These are phyloP conservation scores for Lyophyllum atratum DNA, from an alignment of 768 basidiomycete genomes.

Conservation along the genomic window DNA sequence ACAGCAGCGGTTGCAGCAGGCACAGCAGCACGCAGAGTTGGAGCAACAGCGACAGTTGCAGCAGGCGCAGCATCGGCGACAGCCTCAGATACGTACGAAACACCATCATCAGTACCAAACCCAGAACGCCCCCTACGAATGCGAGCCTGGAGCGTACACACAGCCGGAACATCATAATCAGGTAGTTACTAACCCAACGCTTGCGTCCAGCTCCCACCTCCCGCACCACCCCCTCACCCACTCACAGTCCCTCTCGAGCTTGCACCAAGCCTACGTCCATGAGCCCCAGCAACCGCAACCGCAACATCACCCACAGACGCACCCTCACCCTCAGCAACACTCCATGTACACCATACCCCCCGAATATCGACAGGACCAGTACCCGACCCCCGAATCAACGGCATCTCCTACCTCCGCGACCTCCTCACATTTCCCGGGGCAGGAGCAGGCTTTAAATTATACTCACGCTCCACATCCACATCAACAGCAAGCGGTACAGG, in stretches of 20 bases:
- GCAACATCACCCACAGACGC: conserved; percentile 9
- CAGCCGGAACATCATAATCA: not conserved
- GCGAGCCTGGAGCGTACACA: conserved; percentile 4
- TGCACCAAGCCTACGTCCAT: conserved; percentile 21
- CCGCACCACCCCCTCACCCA: not conserved
- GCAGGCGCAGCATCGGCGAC: conserved; percentile 8
- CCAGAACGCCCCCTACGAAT: conserved; percentile 9
- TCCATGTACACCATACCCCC: conserved; percentile 31
- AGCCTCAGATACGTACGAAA: not conserved
- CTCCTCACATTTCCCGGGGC: conserved; percentile 1
- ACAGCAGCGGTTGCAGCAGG: conserved; percentile 18
- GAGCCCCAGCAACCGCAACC: conserved; percentile 9
- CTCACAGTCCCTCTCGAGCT: conserved; percentile 21
- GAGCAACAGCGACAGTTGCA: conserved; percentile 20
- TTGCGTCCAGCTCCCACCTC: not conserved
- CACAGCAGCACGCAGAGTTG: conserved; percentile 17
- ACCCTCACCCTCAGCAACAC: conserved; percentile 27
- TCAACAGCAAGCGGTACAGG: not conserved
- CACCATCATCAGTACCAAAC: conserved; percentile 1
- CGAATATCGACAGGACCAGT: conserved; percentile 22
- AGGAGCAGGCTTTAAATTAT: conserved; percentile 1
- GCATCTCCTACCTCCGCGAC: conserved; percentile 11
- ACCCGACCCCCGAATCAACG: conserved; percentile 13
- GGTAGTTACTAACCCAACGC: not conserved
- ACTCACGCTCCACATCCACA: conserved; percentile 2